Base-by-base conservation (phyloP, 345 rosid species). In the Firmiana major region DNA sequence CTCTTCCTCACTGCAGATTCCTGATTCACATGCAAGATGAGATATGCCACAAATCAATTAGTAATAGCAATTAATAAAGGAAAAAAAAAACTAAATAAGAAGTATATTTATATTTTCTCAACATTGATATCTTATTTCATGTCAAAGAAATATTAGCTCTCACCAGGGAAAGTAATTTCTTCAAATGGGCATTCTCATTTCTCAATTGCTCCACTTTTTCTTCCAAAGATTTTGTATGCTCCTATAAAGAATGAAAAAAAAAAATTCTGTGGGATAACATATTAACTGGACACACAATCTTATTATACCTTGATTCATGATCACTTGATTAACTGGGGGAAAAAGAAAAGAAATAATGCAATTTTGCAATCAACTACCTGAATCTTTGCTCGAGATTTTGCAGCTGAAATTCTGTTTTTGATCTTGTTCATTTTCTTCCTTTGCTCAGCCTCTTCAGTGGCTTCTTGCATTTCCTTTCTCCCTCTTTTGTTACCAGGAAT, bases 401-500 rank as follows among this genome's bases (percentile, higher is more conserved):
- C 63, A 34, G 48, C 75, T 31, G 63, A 31, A 10, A 71, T 74
- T 71, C 60, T 55, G 51, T 74, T 74, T 17, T 42, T 58, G 21
- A 74, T 42, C 77, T 40, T 73, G n/a, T 42, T 74, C 63, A 40
- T 13, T 40, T 24, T 45, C 65, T 58, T 58, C 54, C n/a, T 73
- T 36, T 58, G 53, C 63, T 21, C 36, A 55, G 76, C 55, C 49
- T 64, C 70, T 64, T 15, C 67, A 15, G 28, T 43, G 36, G 22
- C 22, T 12, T 58, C 67, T 16, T 59, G 55, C 26, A 13, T 42
- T 13, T 3, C 1, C 24, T 43, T 24, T 43, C 42, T 43, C 17
- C 65, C 49, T 74, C 31, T 59, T 12, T 8, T 74, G n/a, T 55
- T 10, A 73, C 5, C 34, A 46, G 73, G 58, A 6, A 48, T 26